Conservation (phyloP, 106 monocot genomes). For the Alisma plantagoaquatica region DNA sequence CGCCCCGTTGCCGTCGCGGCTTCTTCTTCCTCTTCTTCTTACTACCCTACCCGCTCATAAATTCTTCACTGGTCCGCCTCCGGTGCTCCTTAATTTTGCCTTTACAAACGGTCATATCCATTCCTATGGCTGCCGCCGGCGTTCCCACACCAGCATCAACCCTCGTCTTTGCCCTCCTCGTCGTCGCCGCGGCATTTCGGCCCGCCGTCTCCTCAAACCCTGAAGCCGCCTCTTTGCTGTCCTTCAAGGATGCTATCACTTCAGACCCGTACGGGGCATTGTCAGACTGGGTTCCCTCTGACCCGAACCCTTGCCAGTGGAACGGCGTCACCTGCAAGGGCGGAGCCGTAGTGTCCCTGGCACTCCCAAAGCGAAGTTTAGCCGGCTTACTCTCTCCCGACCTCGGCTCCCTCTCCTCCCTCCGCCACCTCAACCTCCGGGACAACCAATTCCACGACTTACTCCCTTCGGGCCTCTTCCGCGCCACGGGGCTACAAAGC, state of each 20-base stretch:
- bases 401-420: slow-evolving; percentile 31
- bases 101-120: too few relatives aligned
- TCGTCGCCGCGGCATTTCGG: too few relatives aligned
- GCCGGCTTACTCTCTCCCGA: slow-evolving; percentile 26
- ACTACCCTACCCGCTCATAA: too few relatives aligned
- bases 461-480: slow-evolving; percentile 26
- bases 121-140: too few relatives aligned
- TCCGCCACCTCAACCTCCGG: slow-evolving; percentile 54
- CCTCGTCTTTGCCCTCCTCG: too few relatives aligned
- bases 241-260: slow-evolving; percentile 34
- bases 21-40: too few relatives aligned
- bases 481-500: slow-evolving; percentile 30
- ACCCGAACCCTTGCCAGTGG: slow-evolving; percentile 61
- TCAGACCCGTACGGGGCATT: slow-evolving; percentile 33
- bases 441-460: slow-evolving; percentile 40
- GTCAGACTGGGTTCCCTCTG: slow-evolving; percentile 62
- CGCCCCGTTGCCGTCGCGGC: too few relatives aligned
- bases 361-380: slow-evolving; percentile 38
- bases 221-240: slow-evolving; percentile 57
- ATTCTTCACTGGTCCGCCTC: too few relatives aligned
- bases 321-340: slow-evolving; percentile 51
- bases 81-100: too few relatives aligned
- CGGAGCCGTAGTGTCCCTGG: slow-evolving; percentile 32
- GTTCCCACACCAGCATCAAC: too few relatives aligned
- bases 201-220: too few relatives aligned